Conservation (phyloP, 2,329 filamentous ascomycete genomes). For the Aureobasidium sp. region DNA sequence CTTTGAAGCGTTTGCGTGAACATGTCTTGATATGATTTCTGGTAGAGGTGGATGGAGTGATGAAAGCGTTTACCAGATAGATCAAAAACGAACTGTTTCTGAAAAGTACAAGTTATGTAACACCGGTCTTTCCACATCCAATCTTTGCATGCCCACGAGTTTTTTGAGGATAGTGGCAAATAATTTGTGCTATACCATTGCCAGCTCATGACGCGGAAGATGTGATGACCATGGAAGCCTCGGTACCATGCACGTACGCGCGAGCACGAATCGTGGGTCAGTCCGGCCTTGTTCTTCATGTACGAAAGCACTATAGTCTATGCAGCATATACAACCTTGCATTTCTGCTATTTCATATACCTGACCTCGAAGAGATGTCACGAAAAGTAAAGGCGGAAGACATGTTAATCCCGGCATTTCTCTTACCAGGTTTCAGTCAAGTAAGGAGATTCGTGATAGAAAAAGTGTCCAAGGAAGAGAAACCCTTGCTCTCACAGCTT, state of each 20-base stretch:
- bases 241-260: not conserved
- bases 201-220: not conserved
- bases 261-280: not conserved
- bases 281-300: not conserved
- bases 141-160: too few species aligned
- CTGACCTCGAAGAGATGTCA: not conserved
- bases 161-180: not conserved
- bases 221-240: not conserved
- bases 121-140: too few species aligned
- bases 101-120: too few species aligned
- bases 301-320: not conserved
- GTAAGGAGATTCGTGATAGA: not conserved
- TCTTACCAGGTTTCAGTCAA: not conserved
- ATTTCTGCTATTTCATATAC: not conserved
- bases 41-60: not conserved
- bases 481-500: too few species aligned
- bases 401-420: not conserved
- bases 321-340: not conserved
- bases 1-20: not conserved
- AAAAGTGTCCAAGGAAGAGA: not conserved
- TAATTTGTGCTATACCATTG: not conserved
- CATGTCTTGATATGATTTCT: not conserved
- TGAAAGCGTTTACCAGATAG: too few species aligned
- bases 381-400: not conserved
- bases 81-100: too few species aligned